These are phyloP conservation scores for Pinus albicaulis DNA, from an alignment of 75 land plant species.

Conservation along the genomic window DNA sequence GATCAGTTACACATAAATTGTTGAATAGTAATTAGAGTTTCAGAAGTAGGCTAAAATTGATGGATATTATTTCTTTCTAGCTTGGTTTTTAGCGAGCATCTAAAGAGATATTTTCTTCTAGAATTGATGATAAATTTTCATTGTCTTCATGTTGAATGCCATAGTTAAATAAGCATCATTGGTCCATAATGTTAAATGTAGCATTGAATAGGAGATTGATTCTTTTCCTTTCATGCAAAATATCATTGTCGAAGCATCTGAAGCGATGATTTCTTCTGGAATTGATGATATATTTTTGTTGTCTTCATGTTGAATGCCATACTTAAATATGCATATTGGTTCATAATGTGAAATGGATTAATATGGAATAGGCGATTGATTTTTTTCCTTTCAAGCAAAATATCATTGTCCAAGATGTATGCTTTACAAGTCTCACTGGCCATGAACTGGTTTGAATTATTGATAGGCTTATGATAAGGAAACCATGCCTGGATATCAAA, in stretches of 20 bases:
- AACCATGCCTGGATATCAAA: slow-evolving; percentile 25
- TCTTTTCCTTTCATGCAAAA: not conserved
- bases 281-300: not conserved
- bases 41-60: not conserved
- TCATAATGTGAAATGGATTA: not conserved
- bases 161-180: not conserved
- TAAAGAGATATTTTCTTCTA: not conserved
- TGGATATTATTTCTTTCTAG: not conserved
- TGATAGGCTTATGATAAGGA: slow-evolving; percentile 44
- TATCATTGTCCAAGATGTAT: not conserved
- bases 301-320: not conserved
- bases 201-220: not conserved
- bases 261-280: not conserved
- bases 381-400: not conserved
- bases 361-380: not conserved
- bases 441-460: not conserved
- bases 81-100: not conserved
- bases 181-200: not conserved
- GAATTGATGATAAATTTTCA: too few relatives aligned
- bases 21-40: not conserved
- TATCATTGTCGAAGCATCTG: not conserved
- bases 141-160: not conserved
- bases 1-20: not conserved
- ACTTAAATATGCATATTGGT: not conserved
- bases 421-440: too few relatives aligned